These are phyloP conservation scores for Penicillium sp. DNA, from an alignment of 2,329 filamentous ascomycete genomes.

Conservation along the genomic window DNA sequence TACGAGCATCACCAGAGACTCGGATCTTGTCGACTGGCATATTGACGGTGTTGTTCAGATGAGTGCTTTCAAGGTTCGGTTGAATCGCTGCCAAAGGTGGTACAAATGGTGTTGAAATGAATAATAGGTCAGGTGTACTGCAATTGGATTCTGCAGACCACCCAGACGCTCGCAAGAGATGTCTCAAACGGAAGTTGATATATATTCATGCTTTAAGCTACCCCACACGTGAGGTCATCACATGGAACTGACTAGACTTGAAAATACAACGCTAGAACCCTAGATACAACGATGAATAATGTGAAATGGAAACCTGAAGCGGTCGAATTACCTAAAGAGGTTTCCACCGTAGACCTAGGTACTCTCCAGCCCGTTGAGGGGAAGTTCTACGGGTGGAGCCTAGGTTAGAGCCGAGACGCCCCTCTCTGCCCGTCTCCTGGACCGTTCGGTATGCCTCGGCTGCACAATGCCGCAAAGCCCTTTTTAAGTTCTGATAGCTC, in stretches of 20 bases:
- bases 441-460: conserved; percentile 15
- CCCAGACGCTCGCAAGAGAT: not conserved
- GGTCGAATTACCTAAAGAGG: not conserved
- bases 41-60: not conserved
- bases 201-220: conserved; percentile 5
- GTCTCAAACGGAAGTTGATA: not conserved
- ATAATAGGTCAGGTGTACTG: not conserved
- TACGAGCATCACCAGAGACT: conserved; percentile 64
- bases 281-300: not conserved
- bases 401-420: conserved; percentile 3
- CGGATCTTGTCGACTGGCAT: conserved; percentile 65
- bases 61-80: not conserved
- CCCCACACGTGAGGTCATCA: not conserved
- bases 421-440: not conserved
- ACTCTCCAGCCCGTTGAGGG: not conserved
- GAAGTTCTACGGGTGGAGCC: not conserved
- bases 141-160: not conserved
- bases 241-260: not conserved
- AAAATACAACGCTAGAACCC: not conserved
- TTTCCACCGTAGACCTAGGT: not conserved
- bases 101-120: not conserved
- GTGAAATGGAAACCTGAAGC: not conserved
- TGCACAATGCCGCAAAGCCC: not conserved
- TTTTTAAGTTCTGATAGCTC: conserved; percentile 4
- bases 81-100: not conserved